These are phyloP conservation scores for Nymphaea colorata DNA, from an alignment of 164 flowering plant genomes.

Conservation along the genomic window DNA sequence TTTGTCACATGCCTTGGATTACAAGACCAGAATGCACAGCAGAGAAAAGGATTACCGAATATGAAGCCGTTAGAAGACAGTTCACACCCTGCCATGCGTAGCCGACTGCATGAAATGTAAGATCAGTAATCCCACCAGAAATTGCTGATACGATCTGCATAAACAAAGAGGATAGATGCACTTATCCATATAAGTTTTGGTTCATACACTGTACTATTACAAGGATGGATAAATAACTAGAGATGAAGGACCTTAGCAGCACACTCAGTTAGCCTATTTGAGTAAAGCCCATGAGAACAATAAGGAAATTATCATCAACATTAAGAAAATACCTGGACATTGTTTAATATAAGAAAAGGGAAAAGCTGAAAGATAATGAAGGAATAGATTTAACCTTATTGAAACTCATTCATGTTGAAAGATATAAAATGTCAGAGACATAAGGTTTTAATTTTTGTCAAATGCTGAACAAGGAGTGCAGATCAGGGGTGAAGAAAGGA, in stretches of 20 bases:
- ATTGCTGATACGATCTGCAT: constrained; percentile 92
- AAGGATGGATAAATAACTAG: background rate
- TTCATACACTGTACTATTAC: background rate
- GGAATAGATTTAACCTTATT: too few relatives aligned
- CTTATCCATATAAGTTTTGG: too few relatives aligned
- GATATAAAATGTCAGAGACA: too few relatives aligned
- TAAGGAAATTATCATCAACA: too few relatives aligned
- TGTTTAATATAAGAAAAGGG: too few relatives aligned
- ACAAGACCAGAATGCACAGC: background rate
- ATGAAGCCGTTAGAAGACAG: constrained; percentile 93
- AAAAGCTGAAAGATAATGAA: too few relatives aligned
- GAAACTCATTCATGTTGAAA: too few relatives aligned
- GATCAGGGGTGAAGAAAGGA: too few relatives aligned
- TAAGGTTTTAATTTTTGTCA: too few relatives aligned
- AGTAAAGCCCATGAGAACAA: too few relatives aligned
- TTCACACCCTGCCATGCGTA: constrained; percentile 86
- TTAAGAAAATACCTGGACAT: too few relatives aligned
- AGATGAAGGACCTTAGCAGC: background rate
- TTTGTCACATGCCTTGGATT: background rate
- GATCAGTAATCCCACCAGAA: constrained; percentile 92
- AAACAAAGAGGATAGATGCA: background rate
- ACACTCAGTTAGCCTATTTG: background rate
- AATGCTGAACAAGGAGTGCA: too few relatives aligned
- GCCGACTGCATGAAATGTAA: constrained; percentile 84
- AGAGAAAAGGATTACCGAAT: constrained; percentile 60